Percentiles rank a stretch among this genome's conserved stretches.
These are phyloP conservation scores for Saccharomyces mikatae DNA, from an alignment of 805 yeast genomes.

Conservation along the genomic window DNA sequence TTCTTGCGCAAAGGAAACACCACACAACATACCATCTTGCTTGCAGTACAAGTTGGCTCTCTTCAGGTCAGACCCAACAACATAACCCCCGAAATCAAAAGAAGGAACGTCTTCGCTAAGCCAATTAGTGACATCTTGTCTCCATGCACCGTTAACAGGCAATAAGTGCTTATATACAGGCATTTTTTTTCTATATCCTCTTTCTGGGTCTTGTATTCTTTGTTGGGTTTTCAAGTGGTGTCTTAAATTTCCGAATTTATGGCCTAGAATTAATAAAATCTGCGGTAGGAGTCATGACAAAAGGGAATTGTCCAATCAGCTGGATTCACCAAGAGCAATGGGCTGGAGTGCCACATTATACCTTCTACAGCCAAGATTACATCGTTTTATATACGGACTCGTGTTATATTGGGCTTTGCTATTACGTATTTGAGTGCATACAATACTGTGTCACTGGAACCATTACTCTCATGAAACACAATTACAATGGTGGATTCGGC, in stretches of 20 bases:
- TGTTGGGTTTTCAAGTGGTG: neutral
- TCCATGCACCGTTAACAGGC: conserved; percentile 78
- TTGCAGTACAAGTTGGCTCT: conserved; percentile 77
- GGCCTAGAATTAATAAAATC: neutral
- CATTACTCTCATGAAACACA: neutral
- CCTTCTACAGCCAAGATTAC: neutral
- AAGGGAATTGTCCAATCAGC: neutral
- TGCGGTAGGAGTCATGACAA: neutral
- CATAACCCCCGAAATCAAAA: conserved; percentile 90
- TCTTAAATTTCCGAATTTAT: neutral
- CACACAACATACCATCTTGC: conserved; percentile 69
- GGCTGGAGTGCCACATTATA: neutral
- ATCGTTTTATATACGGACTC: neutral
- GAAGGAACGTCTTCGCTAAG: conserved; percentile 85
- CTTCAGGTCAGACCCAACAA: conserved; percentile 71
- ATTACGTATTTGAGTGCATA: neutral
- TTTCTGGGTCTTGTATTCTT: neutral
- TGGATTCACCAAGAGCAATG: neutral
- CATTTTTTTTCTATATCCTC: conserved; percentile 5
- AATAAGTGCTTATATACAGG: conserved; percentile 44
- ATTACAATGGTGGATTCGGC: too few species aligned
- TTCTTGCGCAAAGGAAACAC: conserved; percentile 84
- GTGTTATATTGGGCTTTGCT: neutral
- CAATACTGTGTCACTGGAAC: neutral
- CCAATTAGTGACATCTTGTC: conserved; percentile 64